Conservation (phyloP, 148 eudicot genomes). For the Arbutus unedo region DNA sequence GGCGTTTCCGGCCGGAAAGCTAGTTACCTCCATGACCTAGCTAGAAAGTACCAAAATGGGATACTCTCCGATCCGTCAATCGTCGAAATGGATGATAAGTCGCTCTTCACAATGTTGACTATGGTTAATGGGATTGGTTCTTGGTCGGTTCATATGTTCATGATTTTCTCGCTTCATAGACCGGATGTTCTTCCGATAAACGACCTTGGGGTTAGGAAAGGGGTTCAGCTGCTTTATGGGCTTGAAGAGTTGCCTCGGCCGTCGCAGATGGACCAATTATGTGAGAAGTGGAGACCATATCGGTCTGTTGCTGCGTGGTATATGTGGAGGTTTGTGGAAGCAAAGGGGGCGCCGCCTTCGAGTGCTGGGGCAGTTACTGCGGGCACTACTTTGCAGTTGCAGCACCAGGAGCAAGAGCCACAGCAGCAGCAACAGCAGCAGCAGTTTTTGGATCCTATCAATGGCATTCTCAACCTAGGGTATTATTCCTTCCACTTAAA, state of each 20-base stretch:
- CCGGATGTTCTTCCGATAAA: slow-evolving; percentile 58
- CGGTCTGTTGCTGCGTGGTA: slow-evolving; percentile 59
- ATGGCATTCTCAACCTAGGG: slow-evolving; percentile 47
- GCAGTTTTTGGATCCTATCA: slow-evolving; percentile 50
- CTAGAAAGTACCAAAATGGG: slow-evolving; percentile 48
- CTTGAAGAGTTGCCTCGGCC: slow-evolving; percentile 53
- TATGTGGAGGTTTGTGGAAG: slow-evolving; percentile 53
- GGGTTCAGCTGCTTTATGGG: slow-evolving; percentile 44
- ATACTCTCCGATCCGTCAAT: slow-evolving; percentile 41
- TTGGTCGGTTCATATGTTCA: slow-evolving; percentile 67
- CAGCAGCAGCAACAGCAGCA: slow-evolving; percentile 39
- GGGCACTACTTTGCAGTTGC: slow-evolving; percentile 24
- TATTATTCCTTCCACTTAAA: slow-evolving; percentile 20
- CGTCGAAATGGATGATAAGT: slow-evolving; percentile 51
- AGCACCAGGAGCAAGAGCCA: slow-evolving; percentile 14
- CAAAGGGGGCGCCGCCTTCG: slow-evolving; percentile 26
- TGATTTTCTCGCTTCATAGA: slow-evolving; percentile 54
- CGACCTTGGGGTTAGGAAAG: slow-evolving; percentile 53
- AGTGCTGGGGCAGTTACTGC: slow-evolving; percentile 20
- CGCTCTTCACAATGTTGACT: slow-evolving; percentile 54
- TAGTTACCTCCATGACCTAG: slow-evolving; percentile 47
- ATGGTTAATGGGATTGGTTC: slow-evolving; percentile 68
- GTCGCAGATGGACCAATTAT: slow-evolving; percentile 55
- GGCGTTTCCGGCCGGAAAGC: slow-evolving; percentile 57
- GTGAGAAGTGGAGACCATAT: slow-evolving; percentile 62